phyloP scores from a whole-genome alignment of 2,329 filamentous ascomycete genomes.

The Fusarium subglutinans region DNA sequence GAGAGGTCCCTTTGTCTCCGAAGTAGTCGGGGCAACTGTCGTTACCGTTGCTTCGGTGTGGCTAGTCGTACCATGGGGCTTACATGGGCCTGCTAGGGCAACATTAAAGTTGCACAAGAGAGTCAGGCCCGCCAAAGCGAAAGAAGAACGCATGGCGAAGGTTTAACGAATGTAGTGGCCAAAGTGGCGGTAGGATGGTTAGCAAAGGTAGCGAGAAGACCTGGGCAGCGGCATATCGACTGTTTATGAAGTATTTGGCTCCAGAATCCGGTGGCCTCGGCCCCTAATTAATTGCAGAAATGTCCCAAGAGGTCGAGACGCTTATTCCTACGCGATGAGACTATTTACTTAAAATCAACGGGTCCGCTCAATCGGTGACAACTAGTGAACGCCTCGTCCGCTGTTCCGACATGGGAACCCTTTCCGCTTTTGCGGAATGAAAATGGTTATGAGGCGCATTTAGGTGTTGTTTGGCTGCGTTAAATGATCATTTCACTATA shows the following conservation, averaged over 20 bases:
- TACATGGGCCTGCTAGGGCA: not conserved
- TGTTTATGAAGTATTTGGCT: not conserved
- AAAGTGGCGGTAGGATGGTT: not conserved
- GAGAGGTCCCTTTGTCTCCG: not conserved
- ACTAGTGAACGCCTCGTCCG: not conserved
- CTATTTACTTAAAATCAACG: not conserved
- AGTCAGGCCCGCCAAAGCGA: not conserved
- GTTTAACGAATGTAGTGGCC: not conserved
- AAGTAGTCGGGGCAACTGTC: not conserved
- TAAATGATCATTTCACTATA: fast-evolving
- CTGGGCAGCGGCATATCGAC: not conserved
- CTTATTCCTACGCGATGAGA: not conserved
- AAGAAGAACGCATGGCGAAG: not conserved
- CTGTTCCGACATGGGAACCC: not conserved
- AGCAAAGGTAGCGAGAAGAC: too few species aligned
- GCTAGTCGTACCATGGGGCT: not conserved
- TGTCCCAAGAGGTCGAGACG: not conserved
- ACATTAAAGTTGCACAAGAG: not conserved
- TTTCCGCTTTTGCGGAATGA: not conserved
- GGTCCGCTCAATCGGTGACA: not conserved
- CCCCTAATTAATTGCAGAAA: not conserved
- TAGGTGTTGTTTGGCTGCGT: fast-evolving
- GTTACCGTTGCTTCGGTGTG: not conserved
- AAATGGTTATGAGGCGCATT: too few species aligned
- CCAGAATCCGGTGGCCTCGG: not conserved